Evolutionary conservation across 2,329 filamentous ascomycete genomes (phyloP), one percentile per base, ranked within the genome.

Genomic region (Talaromyces sp.): DNA sequence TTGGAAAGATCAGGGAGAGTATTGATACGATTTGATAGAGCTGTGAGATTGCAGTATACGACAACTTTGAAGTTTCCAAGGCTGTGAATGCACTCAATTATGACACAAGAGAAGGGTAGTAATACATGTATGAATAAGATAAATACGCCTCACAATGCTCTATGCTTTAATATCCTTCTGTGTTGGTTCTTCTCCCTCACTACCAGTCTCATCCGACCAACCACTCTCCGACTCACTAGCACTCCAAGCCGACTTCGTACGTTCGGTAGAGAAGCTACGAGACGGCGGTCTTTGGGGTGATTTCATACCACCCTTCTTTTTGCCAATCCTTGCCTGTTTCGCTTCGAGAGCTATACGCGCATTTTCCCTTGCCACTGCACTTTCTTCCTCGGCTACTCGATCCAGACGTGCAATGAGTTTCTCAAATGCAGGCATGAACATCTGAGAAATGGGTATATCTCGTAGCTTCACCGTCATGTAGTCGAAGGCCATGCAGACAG

Each of bases 381-480:
- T 52, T 13, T 74, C 64, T 39, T 69, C 66, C 40, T 70, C 68
- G 2, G 66, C 40, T 3, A 63, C 57, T 31, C 74, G 72, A 54
- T 77, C 76, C 41, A 68, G 56, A 35, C 71, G 62, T n/a, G 74
- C 73, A 60, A 83, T 77, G 56, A 85, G 69, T 64, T 77, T 78
- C 59, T 81, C 77, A 54, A 86, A 64, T 9, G 81, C 82, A 0
- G 81, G 81, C 13, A 80, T 80, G 65, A 81, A 83, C 25, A 79
- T 78, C 64, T 85, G 80, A 60, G 85, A 72, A 62, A 81, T 69
- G 21, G 78, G 75, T 40, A 87, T 81, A 60, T 87, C 83, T 15
- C 80, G 77, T 13, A 87, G 77, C 63, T 79, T 80, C 61, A 87
- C 75, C 3, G 81, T 77, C 84, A 87, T 86, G 61, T 84, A 83